Evolutionary conservation across 495 filamentous ascomycete genomes (phyloP), one percentile per base, ranked within the genome.

Genomic region (Darksidea phi): DNA sequence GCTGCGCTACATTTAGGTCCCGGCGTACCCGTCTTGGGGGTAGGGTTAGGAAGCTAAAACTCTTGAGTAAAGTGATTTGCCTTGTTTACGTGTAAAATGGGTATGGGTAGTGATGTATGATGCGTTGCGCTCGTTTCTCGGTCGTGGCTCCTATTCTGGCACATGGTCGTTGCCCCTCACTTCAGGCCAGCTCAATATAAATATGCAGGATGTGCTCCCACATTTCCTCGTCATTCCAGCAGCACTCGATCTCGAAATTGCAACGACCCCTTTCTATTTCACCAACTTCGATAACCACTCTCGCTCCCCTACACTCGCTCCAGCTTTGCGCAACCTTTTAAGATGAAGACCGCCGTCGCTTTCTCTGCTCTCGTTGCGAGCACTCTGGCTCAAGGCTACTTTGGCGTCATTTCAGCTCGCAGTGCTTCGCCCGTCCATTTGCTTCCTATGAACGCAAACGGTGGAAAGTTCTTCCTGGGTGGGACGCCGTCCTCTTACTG

Each of bases 221-320:
- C 28, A 32, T 4, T 32, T 10, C 28, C 10, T 32, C 10, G 4
- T 49, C 49, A 53, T 34, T 25, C 3, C 10, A 4, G 4, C 49
- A 53, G 8, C 49, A 10, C 12, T 17, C 24, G 7, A 6, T 6
- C 8, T 18, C 23, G 7, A 36, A 17, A 6, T 53, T 10, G 7
- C n/a, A 13, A 32, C 4, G 10, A 49, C n/a, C 24, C 24, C 2
- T 49, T 24, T 21, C 18, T 18, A 53, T 17, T 34, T 17, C 24
- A 6, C 24, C 25, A 8, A 11, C 17, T 34, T 10, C 49, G 5
- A 28, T 18, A 32, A 32, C 32, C 45, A 65, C 62, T 49, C 48
- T 65, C 62, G 56, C 62, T 65, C 34, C 55, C 4, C 32, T 34
- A 65, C 62, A 54, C 48, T 65, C 62, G 56, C 62, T 65, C 34